phyloP scores from a whole-genome alignment of 2,329 filamentous ascomycete genomes.

The Clonostachys sp. region DNA sequence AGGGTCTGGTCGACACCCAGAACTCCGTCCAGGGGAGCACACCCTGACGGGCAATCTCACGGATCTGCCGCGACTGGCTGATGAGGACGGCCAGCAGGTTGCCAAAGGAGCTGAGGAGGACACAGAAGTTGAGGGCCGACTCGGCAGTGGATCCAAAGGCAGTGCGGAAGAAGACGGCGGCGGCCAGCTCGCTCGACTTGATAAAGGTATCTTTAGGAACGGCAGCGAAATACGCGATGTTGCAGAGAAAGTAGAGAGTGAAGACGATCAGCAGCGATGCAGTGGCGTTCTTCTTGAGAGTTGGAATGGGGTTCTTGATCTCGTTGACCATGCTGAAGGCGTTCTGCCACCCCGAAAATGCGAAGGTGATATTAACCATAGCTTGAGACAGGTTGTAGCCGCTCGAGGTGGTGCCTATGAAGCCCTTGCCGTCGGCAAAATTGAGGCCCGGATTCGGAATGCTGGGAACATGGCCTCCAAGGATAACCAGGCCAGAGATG shows the following conservation, averaged over 20 bases:
- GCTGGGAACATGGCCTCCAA: constrained; percentile 38
- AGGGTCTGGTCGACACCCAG: constrained; percentile 61
- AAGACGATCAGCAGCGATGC: constrained; percentile 57
- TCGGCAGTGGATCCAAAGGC: constrained; percentile 59
- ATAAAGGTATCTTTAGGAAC: constrained; percentile 65
- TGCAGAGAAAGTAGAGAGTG: constrained; percentile 62
- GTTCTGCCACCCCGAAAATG: constrained; percentile 62
- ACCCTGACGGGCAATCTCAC: constrained; percentile 68
- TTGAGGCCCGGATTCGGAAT: constrained; percentile 49
- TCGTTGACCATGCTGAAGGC: constrained; percentile 69
- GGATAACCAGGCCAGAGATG: constrained; percentile 55
- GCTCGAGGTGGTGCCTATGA: constrained; percentile 53
- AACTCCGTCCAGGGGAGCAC: constrained; percentile 60
- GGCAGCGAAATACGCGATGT: constrained; percentile 58
- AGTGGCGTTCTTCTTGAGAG: constrained; percentile 57
- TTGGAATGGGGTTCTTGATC: constrained; percentile 62
- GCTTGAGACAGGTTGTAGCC: constrained; percentile 36
- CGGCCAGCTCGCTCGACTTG: constrained; percentile 61
- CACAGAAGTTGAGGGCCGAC: constrained; percentile 54
- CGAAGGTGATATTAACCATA: constrained; percentile 65
- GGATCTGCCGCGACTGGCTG: constrained; percentile 63
- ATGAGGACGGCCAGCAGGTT: constrained; percentile 74
- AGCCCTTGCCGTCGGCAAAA: constrained; percentile 62
- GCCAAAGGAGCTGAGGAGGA: constrained; percentile 63
- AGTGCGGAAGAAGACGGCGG: constrained; percentile 61